phyloP scores from a whole-genome alignment of 345 rosid genomes.

The Corchorus olitorius region DNA sequence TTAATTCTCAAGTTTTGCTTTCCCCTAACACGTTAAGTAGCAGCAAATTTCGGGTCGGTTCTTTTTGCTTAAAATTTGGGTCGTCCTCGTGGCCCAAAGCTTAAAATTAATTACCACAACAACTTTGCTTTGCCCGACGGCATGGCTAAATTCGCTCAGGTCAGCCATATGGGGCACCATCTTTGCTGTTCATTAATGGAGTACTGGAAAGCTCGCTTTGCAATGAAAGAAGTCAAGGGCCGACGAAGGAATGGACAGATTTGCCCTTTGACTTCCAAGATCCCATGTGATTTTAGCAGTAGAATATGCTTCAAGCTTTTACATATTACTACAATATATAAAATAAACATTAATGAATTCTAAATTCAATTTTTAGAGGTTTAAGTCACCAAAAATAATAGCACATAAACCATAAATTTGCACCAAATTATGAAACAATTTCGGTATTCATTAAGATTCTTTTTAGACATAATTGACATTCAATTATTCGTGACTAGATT shows the following conservation, averaged over 20 bases:
- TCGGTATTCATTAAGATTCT: too few relatives aligned
- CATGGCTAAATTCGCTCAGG: constrained; percentile 27
- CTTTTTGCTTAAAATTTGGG: constrained; percentile 17
- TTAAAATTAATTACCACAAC: neutral
- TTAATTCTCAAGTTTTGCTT: constrained; percentile 17
- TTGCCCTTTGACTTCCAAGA: neutral
- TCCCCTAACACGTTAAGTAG: neutral
- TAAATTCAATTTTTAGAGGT: neutral
- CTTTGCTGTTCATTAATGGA: neutral
- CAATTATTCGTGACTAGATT: too few relatives aligned
- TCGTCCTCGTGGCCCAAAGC: neutral
- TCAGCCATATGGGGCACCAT: neutral
- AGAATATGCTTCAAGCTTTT: constrained; percentile 9
- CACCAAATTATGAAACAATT: too few relatives aligned
- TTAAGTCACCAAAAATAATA: neutral
- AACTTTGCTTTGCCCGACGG: constrained; percentile 35
- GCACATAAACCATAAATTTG: neutral
- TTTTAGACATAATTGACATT: too few relatives aligned
- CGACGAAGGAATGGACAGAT: neutral
- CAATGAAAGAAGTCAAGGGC: neutral
- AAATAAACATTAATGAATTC: neutral
- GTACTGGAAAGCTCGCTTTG: neutral
- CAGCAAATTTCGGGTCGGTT: constrained; percentile 1
- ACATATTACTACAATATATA: neutral
- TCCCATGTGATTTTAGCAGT: constrained; percentile 1